Conservation (phyloP, 2,329 filamentous ascomycete species). For the Didymella pinodella region DNA sequence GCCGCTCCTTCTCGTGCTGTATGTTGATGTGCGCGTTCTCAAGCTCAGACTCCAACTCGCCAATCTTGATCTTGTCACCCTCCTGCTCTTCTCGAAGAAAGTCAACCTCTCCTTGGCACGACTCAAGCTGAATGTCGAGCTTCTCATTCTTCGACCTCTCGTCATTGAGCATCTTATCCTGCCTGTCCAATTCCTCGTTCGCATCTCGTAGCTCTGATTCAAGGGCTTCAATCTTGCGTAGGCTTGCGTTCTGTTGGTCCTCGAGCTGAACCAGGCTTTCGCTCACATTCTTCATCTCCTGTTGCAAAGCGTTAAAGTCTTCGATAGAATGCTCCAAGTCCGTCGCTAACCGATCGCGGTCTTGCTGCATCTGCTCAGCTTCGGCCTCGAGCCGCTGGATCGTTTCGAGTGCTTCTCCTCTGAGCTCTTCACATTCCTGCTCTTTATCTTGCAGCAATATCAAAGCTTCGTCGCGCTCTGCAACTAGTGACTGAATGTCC, state of each 20-base stretch:
- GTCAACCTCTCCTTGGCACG: constrained; percentile 88
- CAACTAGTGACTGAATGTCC: constrained; percentile 79
- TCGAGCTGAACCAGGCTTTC: constrained; percentile 86
- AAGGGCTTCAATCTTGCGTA: constrained; percentile 79
- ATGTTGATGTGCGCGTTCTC: constrained; percentile 79
- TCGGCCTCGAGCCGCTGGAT: constrained; percentile 68
- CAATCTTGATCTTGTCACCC: constrained; percentile 96
- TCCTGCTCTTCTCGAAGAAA: constrained; percentile 98
- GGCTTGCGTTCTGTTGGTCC: constrained; percentile 83
- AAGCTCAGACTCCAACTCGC: constrained; percentile 85
- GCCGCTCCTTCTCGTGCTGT: constrained; percentile 81
- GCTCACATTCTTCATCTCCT: constrained; percentile 91
- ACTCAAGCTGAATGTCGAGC: constrained; percentile 89
- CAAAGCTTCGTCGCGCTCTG: constrained; percentile 85
- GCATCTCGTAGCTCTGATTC: constrained; percentile 84
- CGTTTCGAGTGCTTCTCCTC: constrained; percentile 66
- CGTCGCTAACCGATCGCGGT: constrained; percentile 72
- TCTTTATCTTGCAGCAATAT: constrained; percentile 73
- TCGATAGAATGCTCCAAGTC: constrained; percentile 81
- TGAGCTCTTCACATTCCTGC: constrained; percentile 60
- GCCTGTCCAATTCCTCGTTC: constrained; percentile 83
- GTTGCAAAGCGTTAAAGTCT: constrained; percentile 89
- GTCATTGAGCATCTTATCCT: constrained; percentile 85
- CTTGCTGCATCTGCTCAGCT: constrained; percentile 74
- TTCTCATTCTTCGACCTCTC: constrained; percentile 87